Percentiles rank a stretch among this genome's conserved stretches.
These are phyloP conservation scores for Trichoderma sp. DNA, from an alignment of 2,329 filamentous ascomycete species.

Conservation along the genomic window DNA sequence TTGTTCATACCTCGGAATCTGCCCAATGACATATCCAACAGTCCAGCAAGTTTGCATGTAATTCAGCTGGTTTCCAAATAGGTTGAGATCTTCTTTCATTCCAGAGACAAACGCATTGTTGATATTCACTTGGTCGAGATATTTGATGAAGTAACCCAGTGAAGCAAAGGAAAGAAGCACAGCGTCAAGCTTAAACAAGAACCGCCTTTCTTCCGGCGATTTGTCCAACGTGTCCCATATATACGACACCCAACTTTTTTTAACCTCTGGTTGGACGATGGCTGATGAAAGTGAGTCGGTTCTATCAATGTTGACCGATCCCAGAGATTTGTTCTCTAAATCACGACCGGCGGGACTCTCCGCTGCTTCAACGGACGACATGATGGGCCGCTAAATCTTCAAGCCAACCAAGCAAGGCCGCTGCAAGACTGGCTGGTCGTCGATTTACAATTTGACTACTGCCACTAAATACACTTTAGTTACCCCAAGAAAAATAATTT, in stretches of 20 bases:
- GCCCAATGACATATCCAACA: slow-evolving; percentile 60
- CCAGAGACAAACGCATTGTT: slow-evolving; percentile 48
- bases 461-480: background rate
- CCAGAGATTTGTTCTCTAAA: slow-evolving; percentile 16
- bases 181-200: slow-evolving; percentile 50
- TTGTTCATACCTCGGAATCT: slow-evolving; percentile 39
- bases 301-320: slow-evolving; percentile 1
- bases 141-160: slow-evolving; percentile 46
- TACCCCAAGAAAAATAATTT: background rate
- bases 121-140: slow-evolving; percentile 43
- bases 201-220: slow-evolving; percentile 45
- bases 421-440: background rate
- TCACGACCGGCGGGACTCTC: background rate
- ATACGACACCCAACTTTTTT: slow-evolving; percentile 48
- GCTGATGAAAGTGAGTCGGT: background rate
- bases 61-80: slow-evolving; percentile 53
- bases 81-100: slow-evolving; percentile 56
- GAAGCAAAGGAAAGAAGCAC: slow-evolving; percentile 45
- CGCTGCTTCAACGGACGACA: background rate
- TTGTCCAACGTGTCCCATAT: slow-evolving; percentile 55
- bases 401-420: background rate
- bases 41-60: slow-evolving; percentile 59
- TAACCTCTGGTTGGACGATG: background rate
- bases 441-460: background rate
- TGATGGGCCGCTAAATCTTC: background rate